phyloP scores from a whole-genome alignment of 495 filamentous ascomycete species.

The Hypoxylon rickii region DNA sequence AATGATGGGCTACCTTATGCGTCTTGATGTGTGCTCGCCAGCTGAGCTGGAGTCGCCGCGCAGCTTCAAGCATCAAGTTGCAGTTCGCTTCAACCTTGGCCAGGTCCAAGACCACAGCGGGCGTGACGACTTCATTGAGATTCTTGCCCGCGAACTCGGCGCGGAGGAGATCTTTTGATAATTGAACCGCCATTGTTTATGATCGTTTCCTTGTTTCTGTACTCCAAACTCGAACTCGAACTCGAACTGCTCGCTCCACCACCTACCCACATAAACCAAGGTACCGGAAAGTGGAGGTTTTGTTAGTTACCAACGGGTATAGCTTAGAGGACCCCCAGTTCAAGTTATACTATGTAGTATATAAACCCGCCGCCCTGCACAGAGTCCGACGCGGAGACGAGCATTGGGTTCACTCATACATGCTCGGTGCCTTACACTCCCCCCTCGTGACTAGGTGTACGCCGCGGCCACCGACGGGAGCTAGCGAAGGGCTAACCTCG shows the following conservation, averaged over 20 bases:
- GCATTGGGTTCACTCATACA: no score
- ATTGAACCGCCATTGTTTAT: conserved; percentile 26
- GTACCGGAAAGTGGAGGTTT: background rate
- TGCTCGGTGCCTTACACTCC: background rate
- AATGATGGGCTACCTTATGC: conserved; percentile 67
- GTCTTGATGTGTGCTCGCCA: conserved; percentile 88
- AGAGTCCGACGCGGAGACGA: no score
- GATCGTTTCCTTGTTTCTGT: background rate
- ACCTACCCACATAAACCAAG: background rate
- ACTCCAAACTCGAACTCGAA: no score
- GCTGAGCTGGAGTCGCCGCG: conserved; percentile 59
- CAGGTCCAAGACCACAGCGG: conserved; percentile 70
- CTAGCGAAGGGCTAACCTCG: conserved; percentile 1
- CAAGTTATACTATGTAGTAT: no score
- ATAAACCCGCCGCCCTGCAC: no score
- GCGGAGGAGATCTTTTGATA: conserved; percentile 49
- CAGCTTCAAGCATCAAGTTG: conserved; percentile 70
- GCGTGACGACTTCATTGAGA: conserved; percentile 65
- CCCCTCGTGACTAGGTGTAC: conserved; percentile 2
- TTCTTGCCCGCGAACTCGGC: conserved; percentile 64
- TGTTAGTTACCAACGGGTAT: no score
- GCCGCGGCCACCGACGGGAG: conserved; percentile 20
- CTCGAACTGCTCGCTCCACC: no score
- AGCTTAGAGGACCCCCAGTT: background rate
- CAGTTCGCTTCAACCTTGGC: conserved; percentile 73